Conservation (phyloP, 441 rosid genomes). For the Brassica balearica region DNA sequence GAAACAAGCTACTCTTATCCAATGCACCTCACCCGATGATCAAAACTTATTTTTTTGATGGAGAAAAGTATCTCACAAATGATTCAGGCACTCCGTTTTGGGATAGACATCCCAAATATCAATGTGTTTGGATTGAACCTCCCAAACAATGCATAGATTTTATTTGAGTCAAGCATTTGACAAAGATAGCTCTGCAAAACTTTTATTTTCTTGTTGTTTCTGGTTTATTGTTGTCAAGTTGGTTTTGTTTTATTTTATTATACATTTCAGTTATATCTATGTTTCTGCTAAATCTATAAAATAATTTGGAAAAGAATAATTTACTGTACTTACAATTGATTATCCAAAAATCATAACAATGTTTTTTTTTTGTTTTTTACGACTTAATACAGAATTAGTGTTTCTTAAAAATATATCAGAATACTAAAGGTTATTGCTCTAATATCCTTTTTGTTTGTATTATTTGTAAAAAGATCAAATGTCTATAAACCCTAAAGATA, state of each 20-base stretch:
- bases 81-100: background rate
- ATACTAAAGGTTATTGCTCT: background rate
- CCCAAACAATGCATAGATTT: background rate
- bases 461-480: background rate
- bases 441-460: background rate
- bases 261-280: background rate
- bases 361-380: too few relatives aligned
- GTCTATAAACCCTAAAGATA: background rate
- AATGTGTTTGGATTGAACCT: constrained; percentile 1
- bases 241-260: background rate
- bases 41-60: background rate
- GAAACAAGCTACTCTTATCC: background rate
- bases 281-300: background rate
- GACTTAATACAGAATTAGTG: background rate
- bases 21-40: background rate
- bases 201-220: background rate
- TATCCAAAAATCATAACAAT: background rate
- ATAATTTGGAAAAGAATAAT: background rate
- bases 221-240: background rate
- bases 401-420: background rate
- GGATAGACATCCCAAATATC: background rate
- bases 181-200: background rate
- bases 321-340: background rate
- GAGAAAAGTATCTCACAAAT: background rate
- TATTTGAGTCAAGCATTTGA: background rate